These are phyloP conservation scores for Yarrowia sp. DNA, from an alignment of 805 yeast species.

Conservation along the genomic window DNA sequence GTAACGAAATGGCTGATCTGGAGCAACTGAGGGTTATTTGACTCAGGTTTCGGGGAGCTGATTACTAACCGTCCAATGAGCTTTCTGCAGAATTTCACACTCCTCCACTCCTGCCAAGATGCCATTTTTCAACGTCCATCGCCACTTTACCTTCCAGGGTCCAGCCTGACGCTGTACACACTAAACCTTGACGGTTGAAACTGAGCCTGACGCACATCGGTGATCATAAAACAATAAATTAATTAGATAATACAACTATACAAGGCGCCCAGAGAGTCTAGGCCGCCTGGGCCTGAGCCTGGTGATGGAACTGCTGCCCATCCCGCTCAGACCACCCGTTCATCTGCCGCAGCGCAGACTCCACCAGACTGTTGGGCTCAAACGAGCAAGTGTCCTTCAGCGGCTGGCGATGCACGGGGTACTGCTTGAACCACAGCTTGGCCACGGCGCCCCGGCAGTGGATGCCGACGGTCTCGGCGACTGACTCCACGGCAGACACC, in stretches of 20 bases:
- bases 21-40: too few relatives aligned
- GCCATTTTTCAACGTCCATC: too few relatives aligned
- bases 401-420: conserved; percentile 1
- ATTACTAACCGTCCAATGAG: too few relatives aligned
- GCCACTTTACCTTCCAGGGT: neutral
- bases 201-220: too few relatives aligned
- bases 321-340: conserved; percentile 22
- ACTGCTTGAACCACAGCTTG: conserved; percentile 20
- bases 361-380: conserved; percentile 10
- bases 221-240: neutral
- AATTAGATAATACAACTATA: conserved; percentile 10
- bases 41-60: too few relatives aligned
- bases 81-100: too few relatives aligned
- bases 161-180: conserved; percentile 1
- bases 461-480: conserved; percentile 6
- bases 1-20: too few relatives aligned
- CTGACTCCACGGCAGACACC: neutral
- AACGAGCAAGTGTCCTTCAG: conserved; percentile 10
- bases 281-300: conserved; percentile 16
- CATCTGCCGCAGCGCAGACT: conserved; percentile 15
- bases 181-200: neutral
- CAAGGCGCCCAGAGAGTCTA: neutral
- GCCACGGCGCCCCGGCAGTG: conserved; percentile 21
- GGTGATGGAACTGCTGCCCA: neutral
- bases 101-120: too few relatives aligned